Evolutionary conservation across 371 early-diverging fungal genomes (phyloP).

Genomic region (Smittium culicis): DNA sequence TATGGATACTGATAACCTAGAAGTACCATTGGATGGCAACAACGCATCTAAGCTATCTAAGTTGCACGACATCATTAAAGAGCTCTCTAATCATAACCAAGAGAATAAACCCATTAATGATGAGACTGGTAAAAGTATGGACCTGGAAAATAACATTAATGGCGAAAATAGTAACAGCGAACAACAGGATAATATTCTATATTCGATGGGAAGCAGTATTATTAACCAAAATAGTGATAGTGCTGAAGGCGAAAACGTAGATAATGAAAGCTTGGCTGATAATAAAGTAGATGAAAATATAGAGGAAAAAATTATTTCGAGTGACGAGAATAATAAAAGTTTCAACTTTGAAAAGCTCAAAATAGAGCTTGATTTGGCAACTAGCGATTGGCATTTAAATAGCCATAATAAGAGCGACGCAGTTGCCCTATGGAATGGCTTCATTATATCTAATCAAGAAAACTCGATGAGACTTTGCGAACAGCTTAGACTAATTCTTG

Average conservation of each 20-base stretch:
- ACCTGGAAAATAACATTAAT: neutral
- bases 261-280: neutral
- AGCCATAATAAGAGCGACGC: constrained; percentile 36
- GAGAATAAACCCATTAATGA: too few species aligned
- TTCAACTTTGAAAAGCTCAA: constrained; percentile 36
- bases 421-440: constrained; percentile 74
- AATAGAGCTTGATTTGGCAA: constrained; percentile 34
- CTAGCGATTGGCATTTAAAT: constrained; percentile 36
- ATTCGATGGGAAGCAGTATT: too few species aligned
- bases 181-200: neutral
- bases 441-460: constrained; percentile 74
- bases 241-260: neutral
- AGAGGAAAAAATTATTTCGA: neutral
- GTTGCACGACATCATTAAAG: neutral
- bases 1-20: constrained; percentile 4
- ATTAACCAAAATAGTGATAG: neutral
- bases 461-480: constrained; percentile 83
- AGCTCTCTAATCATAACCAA: too few species aligned
- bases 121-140: neutral
- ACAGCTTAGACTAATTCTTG: constrained; percentile 90
- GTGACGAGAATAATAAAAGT: neutral
- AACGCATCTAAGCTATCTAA: constrained; percentile 1
- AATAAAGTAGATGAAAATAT: constrained; percentile 8
- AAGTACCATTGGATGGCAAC: neutral
- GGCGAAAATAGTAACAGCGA: neutral